Conservation (phyloP, 1,284 basidiomycete species). For the Afroboletus lepidellus region DNA sequence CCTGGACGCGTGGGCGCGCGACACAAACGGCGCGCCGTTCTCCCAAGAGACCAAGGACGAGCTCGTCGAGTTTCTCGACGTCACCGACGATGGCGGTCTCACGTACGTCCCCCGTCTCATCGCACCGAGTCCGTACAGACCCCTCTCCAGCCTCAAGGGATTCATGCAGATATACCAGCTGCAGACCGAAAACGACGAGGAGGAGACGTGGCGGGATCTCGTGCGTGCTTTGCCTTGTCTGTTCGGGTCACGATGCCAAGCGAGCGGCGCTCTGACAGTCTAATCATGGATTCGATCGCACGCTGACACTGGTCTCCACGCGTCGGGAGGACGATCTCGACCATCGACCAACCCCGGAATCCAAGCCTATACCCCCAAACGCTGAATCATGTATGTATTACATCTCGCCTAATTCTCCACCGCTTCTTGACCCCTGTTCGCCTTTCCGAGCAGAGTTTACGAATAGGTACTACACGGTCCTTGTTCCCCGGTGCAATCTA, state of each 20-base stretch:
- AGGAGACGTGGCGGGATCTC: constrained; percentile 79
- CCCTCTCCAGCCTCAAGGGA: constrained; percentile 60
- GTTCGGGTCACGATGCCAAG: background rate
- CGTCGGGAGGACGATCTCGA: constrained; percentile 51
- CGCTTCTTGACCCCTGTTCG: constrained; percentile 5
- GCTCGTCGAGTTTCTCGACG: constrained; percentile 70
- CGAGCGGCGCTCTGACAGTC: constrained; percentile 42
- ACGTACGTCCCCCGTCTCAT: constrained; percentile 50
- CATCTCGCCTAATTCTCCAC: background rate
- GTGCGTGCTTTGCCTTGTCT: constrained; percentile 40
- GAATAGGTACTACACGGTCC: constrained; percentile 4
- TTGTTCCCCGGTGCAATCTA: constrained; percentile 13
- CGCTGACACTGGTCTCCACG: constrained; percentile 56
- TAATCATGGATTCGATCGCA: constrained; percentile 72
- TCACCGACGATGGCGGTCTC: constrained; percentile 65
- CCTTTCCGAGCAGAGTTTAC: constrained; percentile 20
- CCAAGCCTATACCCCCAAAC: constrained; percentile 13
- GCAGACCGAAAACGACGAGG: constrained; percentile 78
- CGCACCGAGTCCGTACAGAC: background rate
- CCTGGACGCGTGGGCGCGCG: constrained; percentile 69
- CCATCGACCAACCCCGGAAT: constrained; percentile 6
- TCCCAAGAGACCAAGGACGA: constrained; percentile 75
- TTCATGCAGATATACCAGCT: constrained; percentile 78
- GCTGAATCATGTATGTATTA: constrained; percentile 19
- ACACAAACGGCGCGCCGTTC: constrained; percentile 75